Evolutionary conservation across 2,329 filamentous ascomycete genomes (phyloP).

Genomic region (Ceratocystiopsis brevicomis): DNA sequence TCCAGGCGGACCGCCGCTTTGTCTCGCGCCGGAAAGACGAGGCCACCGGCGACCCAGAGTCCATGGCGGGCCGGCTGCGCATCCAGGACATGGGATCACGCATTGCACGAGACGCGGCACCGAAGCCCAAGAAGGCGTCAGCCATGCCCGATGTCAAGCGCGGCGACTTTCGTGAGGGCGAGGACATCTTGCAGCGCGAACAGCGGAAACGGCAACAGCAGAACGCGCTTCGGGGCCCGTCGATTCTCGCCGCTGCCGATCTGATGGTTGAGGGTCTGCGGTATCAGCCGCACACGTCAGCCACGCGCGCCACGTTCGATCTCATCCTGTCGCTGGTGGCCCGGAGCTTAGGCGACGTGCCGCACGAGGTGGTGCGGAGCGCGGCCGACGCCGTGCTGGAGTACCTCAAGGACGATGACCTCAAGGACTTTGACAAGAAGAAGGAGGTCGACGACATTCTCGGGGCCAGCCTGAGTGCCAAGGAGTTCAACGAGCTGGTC

Average conservation of each 20-base stretch:
- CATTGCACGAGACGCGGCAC: conserved; percentile 59
- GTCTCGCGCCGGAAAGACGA: conserved; percentile 85
- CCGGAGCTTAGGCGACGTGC: conserved; percentile 75
- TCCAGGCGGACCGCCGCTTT: conserved; percentile 97
- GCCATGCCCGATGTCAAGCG: conserved; percentile 53
- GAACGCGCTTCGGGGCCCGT: conserved; percentile 46
- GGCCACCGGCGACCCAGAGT: conserved; percentile 91
- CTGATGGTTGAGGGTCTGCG: conserved; percentile 76
- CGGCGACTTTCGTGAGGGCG: conserved; percentile 58
- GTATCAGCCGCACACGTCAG: conserved; percentile 79
- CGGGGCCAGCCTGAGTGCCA: conserved; percentile 61
- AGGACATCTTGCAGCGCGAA: conserved; percentile 66
- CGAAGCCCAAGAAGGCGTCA: conserved; percentile 59
- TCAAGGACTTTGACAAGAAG: conserved; percentile 98
- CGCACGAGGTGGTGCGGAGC: conserved; percentile 78
- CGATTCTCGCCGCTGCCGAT: conserved; percentile 65
- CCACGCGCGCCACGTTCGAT: conserved; percentile 84
- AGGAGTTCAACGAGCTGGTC: conserved; percentile 91
- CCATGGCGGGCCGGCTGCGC: conserved; percentile 79
- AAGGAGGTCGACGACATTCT: conserved; percentile 90
- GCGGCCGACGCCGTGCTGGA: conserved; percentile 85
- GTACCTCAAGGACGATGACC: conserved; percentile 78
- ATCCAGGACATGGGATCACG: conserved; percentile 88
- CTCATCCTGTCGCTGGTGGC: conserved; percentile 84
- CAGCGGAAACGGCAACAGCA: conserved; percentile 69